These are phyloP conservation scores for Synchytrium microbalum DNA, from an alignment of 371 early-diverging fungal species.

Conservation along the genomic window DNA sequence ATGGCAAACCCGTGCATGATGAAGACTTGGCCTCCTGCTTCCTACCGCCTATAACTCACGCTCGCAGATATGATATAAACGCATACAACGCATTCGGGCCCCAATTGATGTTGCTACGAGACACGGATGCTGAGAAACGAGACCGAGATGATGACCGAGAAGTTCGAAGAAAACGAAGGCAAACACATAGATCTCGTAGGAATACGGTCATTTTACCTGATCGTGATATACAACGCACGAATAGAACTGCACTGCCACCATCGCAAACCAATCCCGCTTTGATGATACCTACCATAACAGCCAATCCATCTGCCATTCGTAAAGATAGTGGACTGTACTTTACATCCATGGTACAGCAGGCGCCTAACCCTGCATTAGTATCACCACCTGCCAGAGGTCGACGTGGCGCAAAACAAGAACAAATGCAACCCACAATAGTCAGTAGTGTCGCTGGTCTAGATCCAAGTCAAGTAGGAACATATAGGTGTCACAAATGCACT, in stretches of 20 bases:
- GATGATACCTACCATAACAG: neutral
- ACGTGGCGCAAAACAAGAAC: neutral
- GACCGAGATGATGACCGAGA: slow-evolving; percentile 77
- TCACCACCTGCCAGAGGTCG: too few relatives aligned
- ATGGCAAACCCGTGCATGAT: slow-evolving; percentile 57
- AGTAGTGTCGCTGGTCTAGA: neutral
- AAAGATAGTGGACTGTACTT: neutral
- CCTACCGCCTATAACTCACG: slow-evolving; percentile 51
- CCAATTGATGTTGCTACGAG: slow-evolving; percentile 54
- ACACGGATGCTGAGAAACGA: slow-evolving; percentile 65
- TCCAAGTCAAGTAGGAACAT: neutral
- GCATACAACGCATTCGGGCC: slow-evolving; percentile 47
- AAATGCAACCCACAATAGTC: neutral
- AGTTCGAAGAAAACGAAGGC: slow-evolving; percentile 16
- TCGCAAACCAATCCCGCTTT: neutral
- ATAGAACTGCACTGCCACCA: neutral
- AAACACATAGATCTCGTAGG: neutral
- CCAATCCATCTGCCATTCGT: neutral
- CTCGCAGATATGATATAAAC: slow-evolving; percentile 47
- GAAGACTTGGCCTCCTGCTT: slow-evolving; percentile 64
- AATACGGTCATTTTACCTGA: neutral
- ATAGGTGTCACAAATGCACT: neutral
- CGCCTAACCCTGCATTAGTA: neutral
- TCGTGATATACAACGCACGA: neutral
- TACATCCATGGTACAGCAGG: neutral